These are phyloP conservation scores for Didymella segeticola DNA, from an alignment of 2,329 filamentous ascomycete genomes.

Conservation along the genomic window DNA sequence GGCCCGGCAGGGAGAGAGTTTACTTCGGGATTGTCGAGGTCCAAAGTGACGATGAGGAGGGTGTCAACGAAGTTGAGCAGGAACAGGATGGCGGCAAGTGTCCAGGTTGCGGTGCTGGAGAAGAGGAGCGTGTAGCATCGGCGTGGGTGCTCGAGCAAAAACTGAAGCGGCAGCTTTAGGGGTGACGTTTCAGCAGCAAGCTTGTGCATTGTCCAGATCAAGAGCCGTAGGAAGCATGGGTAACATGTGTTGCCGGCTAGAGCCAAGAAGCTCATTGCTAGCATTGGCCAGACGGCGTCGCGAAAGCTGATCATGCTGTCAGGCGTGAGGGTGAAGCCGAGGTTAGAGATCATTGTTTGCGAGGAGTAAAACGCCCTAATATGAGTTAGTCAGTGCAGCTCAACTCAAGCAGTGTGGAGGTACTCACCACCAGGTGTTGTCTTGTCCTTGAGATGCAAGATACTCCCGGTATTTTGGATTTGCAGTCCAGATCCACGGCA, in stretches of 20 bases:
- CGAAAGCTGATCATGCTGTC: constrained; percentile 67
- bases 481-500: constrained; percentile 54
- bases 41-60: constrained; percentile 18
- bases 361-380: constrained; percentile 46
- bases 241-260: constrained; percentile 63
- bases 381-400: neutral
- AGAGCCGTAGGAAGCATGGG: constrained; percentile 63
- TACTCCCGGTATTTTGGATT: constrained; percentile 54
- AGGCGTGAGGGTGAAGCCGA: constrained; percentile 62
- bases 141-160: constrained; percentile 67
- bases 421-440: constrained; percentile 59
- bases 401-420: neutral
- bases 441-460: constrained; percentile 52
- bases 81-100: constrained; percentile 58
- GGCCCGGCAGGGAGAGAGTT: constrained; percentile 52
- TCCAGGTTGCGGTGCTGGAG: constrained; percentile 64
- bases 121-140: constrained; percentile 69
- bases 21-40: constrained; percentile 60
- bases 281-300: constrained; percentile 51
- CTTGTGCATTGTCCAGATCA: constrained; percentile 63
- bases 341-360: constrained; percentile 60
- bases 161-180: constrained; percentile 57
- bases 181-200: constrained; percentile 46
- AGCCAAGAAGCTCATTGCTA: constrained; percentile 58
- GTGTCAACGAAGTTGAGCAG: constrained; percentile 60